A percentile compares a stretch with the other conserved stretches of the same genome.
Conservation (phyloP, 352 stramenopile genomes). For the Globisporangium alternatum region DNA sequence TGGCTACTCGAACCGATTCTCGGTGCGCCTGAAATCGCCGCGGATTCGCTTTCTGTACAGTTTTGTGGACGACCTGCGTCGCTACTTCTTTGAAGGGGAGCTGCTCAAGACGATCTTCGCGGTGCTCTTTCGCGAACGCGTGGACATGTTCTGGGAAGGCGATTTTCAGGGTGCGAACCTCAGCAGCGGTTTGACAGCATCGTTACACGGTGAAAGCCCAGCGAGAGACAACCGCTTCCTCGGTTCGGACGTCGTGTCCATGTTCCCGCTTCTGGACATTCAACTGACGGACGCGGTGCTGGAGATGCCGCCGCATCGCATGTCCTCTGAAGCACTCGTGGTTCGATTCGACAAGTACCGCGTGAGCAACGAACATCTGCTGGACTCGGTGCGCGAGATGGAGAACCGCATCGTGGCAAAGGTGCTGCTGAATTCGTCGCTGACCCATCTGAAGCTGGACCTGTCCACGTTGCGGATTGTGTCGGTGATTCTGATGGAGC, state of each 20-base stretch:
- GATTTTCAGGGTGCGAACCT: slow-evolving; percentile 62
- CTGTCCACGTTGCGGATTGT: slow-evolving; percentile 68
- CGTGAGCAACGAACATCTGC: slow-evolving; percentile 61
- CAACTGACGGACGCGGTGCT: slow-evolving; percentile 64
- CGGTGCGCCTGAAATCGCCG: slow-evolving; percentile 70
- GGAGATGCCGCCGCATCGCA: slow-evolving; percentile 76
- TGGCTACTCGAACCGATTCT: slow-evolving; percentile 73
- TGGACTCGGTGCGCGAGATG: slow-evolving; percentile 61
- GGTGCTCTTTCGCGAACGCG: slow-evolving; percentile 59
- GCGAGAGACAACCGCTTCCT: slow-evolving; percentile 28
- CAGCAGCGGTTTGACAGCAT: slow-evolving; percentile 15
- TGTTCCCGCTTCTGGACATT: slow-evolving; percentile 77
- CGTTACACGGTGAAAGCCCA: slow-evolving; percentile 4
- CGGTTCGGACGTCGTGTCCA: slow-evolving; percentile 71
- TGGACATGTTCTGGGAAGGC: slow-evolving; percentile 66
- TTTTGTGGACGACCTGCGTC: slow-evolving; percentile 75
- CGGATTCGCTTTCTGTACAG: slow-evolving; percentile 81
- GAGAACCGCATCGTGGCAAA: slow-evolving; percentile 78
- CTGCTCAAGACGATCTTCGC: slow-evolving; percentile 57
- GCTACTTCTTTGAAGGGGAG: slow-evolving; percentile 69
- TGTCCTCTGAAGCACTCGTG: slow-evolving; percentile 70
- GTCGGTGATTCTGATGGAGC: slow-evolving; percentile 69
- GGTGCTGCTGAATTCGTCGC: slow-evolving; percentile 79
- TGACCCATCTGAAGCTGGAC: slow-evolving; percentile 68
- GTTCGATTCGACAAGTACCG: slow-evolving; percentile 66